These are phyloP conservation scores for Knufia fluminis DNA, from an alignment of 2,329 filamentous ascomycete species.

Conservation along the genomic window DNA sequence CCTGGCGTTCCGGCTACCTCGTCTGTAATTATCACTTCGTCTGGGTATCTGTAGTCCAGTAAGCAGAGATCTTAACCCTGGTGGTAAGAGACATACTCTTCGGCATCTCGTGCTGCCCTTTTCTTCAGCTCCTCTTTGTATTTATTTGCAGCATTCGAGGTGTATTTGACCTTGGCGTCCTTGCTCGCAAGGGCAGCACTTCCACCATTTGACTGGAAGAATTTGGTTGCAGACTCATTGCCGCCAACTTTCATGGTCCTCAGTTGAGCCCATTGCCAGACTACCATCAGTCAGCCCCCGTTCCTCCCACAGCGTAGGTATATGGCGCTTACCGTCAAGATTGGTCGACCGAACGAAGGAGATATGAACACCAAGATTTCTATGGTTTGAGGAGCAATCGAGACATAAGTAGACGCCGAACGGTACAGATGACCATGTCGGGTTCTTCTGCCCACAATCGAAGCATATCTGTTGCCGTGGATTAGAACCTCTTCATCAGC, in stretches of 20 bases:
- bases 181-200: conserved; percentile 91
- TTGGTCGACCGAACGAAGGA: conserved; percentile 98
- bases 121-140: conserved; percentile 96
- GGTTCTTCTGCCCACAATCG: conserved; percentile 94
- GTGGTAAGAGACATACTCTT: conserved; percentile 54
- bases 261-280: conserved; percentile 99
- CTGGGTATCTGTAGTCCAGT: conserved; percentile 55
- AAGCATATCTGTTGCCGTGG: conserved; percentile 68
- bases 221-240: conserved; percentile 96
- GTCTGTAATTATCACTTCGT: conserved; percentile 78
- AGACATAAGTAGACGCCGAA: conserved; percentile 97
- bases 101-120: conserved; percentile 70
- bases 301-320: not conserved
- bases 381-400: conserved; percentile 93
- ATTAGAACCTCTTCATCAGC: conserved; percentile 13
- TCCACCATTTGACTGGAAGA: conserved; percentile 93
- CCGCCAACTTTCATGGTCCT: conserved; percentile 97
- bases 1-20: conserved; percentile 49
- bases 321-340: conserved; percentile 72
- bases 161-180: conserved; percentile 94
- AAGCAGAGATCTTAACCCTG: conserved; percentile 18
- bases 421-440: conserved; percentile 95
- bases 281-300: conserved; percentile 35
- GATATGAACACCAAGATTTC: conserved; percentile 96
- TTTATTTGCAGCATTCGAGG: conserved; percentile 82